These are phyloP conservation scores for Myxozyma neotropica DNA, from an alignment of 805 yeast species.

Conservation along the genomic window DNA sequence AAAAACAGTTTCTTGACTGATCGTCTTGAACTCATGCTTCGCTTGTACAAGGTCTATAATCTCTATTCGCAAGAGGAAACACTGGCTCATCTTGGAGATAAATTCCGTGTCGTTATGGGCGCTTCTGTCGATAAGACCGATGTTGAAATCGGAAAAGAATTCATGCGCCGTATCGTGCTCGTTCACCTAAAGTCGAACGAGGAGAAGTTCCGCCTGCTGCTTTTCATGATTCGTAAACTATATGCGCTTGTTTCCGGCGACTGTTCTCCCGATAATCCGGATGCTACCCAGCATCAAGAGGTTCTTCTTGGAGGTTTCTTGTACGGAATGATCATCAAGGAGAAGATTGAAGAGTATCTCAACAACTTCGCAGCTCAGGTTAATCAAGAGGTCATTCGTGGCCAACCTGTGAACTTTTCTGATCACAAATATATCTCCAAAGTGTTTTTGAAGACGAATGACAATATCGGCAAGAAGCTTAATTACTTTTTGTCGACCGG, in stretches of 20 bases:
- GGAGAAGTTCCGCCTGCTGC: constrained; percentile 83
- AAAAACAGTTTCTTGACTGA: constrained; percentile 92
- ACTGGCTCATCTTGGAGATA: constrained; percentile 92
- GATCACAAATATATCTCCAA: constrained; percentile 82
- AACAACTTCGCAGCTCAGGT: constrained; percentile 72
- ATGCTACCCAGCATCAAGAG: constrained; percentile 98
- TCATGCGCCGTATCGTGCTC: constrained; percentile 77
- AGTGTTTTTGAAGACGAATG: constrained; percentile 78
- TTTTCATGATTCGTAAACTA: constrained; percentile 94
- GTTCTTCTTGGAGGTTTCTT: constrained; percentile 92
- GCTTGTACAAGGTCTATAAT: constrained; percentile 81
- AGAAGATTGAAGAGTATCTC: constrained; percentile 91
- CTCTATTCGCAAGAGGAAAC: constrained; percentile 82
- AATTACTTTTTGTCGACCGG: constrained; percentile 96
- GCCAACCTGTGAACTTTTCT: constrained; percentile 69
- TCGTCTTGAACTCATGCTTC: constrained; percentile 89
- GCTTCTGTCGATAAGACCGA: constrained; percentile 88
- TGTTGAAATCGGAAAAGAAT: constrained; percentile 85
- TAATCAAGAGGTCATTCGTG: constrained; percentile 68
- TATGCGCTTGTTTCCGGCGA: constrained; percentile 96
- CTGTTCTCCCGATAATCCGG: constrained; percentile 96
- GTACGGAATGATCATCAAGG: constrained; percentile 95
- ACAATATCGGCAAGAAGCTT: constrained; percentile 90
- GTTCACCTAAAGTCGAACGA: constrained; percentile 72
- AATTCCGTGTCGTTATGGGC: constrained; percentile 89